Percentiles rank a stretch among this genome's conserved stretches.
phyloP scores from a whole-genome alignment of 1,284 basidiomycete genomes.

The Wallemia hederae region DNA sequence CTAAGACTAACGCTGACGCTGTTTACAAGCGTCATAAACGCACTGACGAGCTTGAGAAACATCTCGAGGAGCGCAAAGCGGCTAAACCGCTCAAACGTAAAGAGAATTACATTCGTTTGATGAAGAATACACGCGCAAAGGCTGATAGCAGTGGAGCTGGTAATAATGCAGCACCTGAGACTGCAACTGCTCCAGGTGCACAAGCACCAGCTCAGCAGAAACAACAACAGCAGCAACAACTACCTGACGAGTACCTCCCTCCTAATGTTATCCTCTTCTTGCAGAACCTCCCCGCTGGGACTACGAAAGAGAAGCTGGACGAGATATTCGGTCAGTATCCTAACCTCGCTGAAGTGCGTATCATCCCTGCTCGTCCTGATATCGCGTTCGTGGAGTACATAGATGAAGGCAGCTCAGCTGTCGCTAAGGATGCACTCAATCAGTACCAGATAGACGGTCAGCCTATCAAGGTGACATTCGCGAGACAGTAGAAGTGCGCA shows the following conservation, averaged over 20 bases:
- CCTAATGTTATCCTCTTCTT: constrained; percentile 97
- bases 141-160: constrained; percentile 44
- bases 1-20: constrained; percentile 57
- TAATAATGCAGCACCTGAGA: constrained; percentile 31
- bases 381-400: constrained; percentile 87
- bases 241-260: constrained; percentile 97
- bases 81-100: constrained; percentile 9
- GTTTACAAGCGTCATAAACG: constrained; percentile 46
- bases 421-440: constrained; percentile 77
- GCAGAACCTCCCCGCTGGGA: constrained; percentile 71
- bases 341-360: constrained; percentile 76
- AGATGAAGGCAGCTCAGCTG: constrained; percentile 62
- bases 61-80: constrained; percentile 39
- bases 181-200: constrained; percentile 19
- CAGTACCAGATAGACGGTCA: constrained; percentile 88
- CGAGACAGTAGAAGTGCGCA: constrained; percentile 11
- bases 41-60: constrained; percentile 32
- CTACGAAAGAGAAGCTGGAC: constrained; percentile 59
- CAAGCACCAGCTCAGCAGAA: constrained; percentile 12
- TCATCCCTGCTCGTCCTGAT: constrained; percentile 78
- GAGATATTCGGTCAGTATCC: constrained; percentile 75
- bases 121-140: constrained; percentile 24
- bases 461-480: constrained; percentile 55
- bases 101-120: constrained; percentile 35
- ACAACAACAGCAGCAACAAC: constrained; percentile 41